Evolutionary conservation across 2,329 filamentous ascomycete species (phyloP), one percentile per base, ranked within the genome.

Genomic region (Ophiocordyceps camponoti-rufipedis): DNA sequence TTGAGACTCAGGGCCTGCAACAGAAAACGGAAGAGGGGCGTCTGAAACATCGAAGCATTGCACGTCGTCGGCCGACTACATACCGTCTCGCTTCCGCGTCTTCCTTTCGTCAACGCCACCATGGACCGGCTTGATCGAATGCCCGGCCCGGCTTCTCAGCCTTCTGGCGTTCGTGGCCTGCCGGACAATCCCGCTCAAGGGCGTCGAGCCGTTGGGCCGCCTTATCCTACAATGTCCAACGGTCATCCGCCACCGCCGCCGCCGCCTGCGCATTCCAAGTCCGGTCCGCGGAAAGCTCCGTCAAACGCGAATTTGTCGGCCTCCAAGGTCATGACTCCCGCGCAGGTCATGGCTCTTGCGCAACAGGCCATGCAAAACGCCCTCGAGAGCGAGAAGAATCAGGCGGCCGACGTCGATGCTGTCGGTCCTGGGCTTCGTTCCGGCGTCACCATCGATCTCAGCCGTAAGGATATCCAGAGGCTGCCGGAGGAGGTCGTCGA

Each of bases 361-460:
- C 72, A 72, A 52, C 75, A 82, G 53, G 78, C 78, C 41, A 81
- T 85, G 72, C 71, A 72, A 50, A 71, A 69, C 53, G 80, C 81
- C 46, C 65, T 81, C 47, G 71, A 78, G 52, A 80, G 80, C 57
- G 79, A 81, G 53, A 74, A 81, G 53, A 74, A 68, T 44, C 78
- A 82, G 57, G 73, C 70, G 7, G 73, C 74, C 45, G 75, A 78
- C 51, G 72, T 71, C 41, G 72, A 70, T 49, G 69, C 71, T 49
- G 69, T 75, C 51, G 76, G 70, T 56, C 76, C 59, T 16, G 75
- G 74, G 41, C 63, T 80, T 42, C 77, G 79, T 56, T 76, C 79
- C 1, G 83, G 84, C 48, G 75, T 86, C 48, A 88, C 84, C 31
- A 80, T 89, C 53, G 82, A 88, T 60, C 63, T 88, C 50, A 85